Percentiles rank a stretch among this genome's conserved stretches.
phyloP scores from a whole-genome alignment of 2,329 filamentous ascomycete species.

The Cladosporium velox region DNA sequence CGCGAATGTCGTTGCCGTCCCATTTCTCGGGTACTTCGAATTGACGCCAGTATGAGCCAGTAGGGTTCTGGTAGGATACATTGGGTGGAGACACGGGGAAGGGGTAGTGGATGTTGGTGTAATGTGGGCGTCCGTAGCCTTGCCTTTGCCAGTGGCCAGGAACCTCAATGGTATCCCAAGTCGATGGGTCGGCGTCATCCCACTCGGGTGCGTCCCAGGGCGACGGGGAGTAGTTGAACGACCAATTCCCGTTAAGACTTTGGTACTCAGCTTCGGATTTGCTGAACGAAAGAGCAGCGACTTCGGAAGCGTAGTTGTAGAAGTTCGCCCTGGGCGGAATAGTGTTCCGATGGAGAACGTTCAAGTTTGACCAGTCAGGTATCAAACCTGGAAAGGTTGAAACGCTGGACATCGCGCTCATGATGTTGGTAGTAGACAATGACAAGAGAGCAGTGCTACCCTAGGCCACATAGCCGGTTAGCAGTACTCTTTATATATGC shows the following conservation, averaged over 20 bases:
- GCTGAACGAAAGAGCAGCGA: conserved; percentile 13
- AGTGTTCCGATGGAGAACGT: conserved; percentile 19
- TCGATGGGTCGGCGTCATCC: conserved; percentile 16
- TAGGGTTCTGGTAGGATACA: conserved; percentile 63
- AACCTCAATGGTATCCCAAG: conserved; percentile 59
- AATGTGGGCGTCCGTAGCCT: conserved; percentile 68
- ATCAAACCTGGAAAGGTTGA: conserved; percentile 19
- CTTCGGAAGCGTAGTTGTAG: conserved; percentile 19
- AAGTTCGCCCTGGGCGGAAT: conserved; percentile 18
- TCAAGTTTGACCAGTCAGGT: conserved; percentile 20
- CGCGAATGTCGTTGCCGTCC: conserved; percentile 55
- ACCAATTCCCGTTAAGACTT: conserved; percentile 15
- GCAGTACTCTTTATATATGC: conserved; percentile 9
- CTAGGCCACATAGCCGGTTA: neutral
- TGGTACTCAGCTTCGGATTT: conserved; percentile 15
- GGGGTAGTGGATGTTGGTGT: conserved; percentile 67
- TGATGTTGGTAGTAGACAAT: neutral
- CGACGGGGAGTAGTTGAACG: conserved; percentile 7
- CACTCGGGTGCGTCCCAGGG: conserved; percentile 17
- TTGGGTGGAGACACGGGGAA: conserved; percentile 65
- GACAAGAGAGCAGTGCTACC: neutral
- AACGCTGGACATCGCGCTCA: conserved; percentile 17
- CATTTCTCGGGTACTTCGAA: conserved; percentile 57
- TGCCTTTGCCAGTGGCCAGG: conserved; percentile 71
- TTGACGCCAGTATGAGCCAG: conserved; percentile 59